Base-by-base conservation (phyloP, 2,329 filamentous ascomycete genomes). In the Bertia moriformis region DNA sequence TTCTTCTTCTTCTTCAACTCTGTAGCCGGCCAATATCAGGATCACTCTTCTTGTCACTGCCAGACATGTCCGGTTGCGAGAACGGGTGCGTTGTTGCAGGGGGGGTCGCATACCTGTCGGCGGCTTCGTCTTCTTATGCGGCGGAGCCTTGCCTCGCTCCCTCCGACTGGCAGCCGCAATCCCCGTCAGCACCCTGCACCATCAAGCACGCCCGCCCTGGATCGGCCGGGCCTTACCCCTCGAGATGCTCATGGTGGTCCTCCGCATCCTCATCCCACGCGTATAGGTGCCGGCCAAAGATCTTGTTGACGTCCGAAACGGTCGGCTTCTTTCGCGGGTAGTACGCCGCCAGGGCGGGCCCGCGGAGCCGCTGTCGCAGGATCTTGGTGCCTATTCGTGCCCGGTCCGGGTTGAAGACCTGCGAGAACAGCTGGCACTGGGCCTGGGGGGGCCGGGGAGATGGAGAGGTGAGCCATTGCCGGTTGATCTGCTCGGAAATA, bases 351-450 rank as follows among this genome's bases (percentile, higher is more conserved):
- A 95, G 63, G 0, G 82, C 65, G 19, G 87, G 84, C n/a, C 91
- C 91, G 53, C 73, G 77, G 45, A 96, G 67, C 53, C 88, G 78
- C 59, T 95, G 83, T 53, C 88, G 84, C 43, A 98, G 69, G 56
- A 98, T 69, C 61, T 91, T 93, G 65, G 91, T 95, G 53, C 91
- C 91, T 49, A 85, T 75, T 44, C 91, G 84, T 44, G 82, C 59
- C 48, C 78, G 67, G 40, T 85, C 71, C 18, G 91, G 91, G 62
- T 98, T 98, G 68, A 78, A 96, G 39, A 80, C 88, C 38, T 83
- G 84, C 52, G 79, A 80, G 68, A 96, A 98, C 64, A 96, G 75
- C 57, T 79, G 76, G 70, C 86, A 94, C 80, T 88, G 87, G 54
- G 74, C 73, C 88, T 95, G 50, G 32, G 7, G 22, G 7, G 22